These are phyloP conservation scores for Calocera viscosa DNA, from an alignment of 768 basidiomycete species.

Conservation along the genomic window DNA sequence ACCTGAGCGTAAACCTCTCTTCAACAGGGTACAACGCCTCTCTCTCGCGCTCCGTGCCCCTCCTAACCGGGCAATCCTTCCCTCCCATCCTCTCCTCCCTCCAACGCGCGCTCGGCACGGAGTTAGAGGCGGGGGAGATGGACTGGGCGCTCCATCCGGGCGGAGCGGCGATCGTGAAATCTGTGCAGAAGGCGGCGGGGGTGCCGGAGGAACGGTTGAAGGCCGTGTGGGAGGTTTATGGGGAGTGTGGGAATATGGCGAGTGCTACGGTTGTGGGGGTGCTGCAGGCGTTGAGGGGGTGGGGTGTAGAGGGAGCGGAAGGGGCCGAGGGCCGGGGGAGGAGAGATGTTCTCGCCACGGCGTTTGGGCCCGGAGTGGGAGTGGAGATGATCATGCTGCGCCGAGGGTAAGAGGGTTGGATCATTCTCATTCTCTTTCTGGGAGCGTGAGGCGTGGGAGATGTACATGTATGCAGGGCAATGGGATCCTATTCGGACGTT, in stretches of 20 bases:
- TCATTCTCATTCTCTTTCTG: too few species aligned
- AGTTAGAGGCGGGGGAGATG: not conserved
- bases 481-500: too few species aligned
- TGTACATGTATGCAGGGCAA: too few species aligned
- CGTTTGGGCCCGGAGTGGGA: not conserved
- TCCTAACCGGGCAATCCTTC: not conserved
- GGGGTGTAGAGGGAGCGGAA: not conserved
- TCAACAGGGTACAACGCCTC: not conserved
- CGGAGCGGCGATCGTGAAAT: not conserved
- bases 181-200: not conserved
- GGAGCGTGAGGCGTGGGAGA: too few species aligned
- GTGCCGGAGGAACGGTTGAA: not conserved
- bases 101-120: not conserved
- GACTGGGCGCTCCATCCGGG: slow-evolving; percentile 3
- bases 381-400: not conserved
- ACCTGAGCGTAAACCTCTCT: not conserved
- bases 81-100: not conserved
- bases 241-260: not conserved
- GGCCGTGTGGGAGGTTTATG: slow-evolving; percentile 1
- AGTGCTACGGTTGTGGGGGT: not conserved
- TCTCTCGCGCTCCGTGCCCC: not conserved
- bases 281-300: not conserved
- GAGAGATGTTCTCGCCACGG: not conserved
- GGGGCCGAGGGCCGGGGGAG: not conserved
- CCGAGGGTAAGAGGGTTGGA: too few species aligned